Conservation (phyloP, 805 yeast species). For the Lipomyces mesembrius region DNA sequence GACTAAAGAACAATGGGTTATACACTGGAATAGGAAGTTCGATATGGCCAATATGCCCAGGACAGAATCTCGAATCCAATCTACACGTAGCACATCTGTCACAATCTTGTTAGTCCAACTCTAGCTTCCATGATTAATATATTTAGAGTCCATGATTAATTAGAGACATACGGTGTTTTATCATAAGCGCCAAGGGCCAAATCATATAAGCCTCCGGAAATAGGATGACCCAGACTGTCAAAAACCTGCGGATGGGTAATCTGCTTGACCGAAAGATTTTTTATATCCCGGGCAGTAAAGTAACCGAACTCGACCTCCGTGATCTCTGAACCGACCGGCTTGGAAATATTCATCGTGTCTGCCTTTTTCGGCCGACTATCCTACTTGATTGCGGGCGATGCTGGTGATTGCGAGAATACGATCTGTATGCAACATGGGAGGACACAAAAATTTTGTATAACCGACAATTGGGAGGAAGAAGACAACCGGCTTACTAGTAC, state of each 20-base stretch:
- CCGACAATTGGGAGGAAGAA: background rate
- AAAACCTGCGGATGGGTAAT: constrained; percentile 94
- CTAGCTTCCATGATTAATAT: background rate
- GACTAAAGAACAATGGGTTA: constrained; percentile 92
- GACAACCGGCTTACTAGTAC: background rate
- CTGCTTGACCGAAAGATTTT: constrained; percentile 89
- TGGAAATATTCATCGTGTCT: constrained; percentile 83
- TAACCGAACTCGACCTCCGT: constrained; percentile 90
- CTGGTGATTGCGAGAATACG: background rate
- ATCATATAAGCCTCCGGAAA: constrained; percentile 91
- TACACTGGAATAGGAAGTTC: constrained; percentile 95
- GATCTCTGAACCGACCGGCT: constrained; percentile 95
- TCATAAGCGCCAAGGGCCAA: constrained; percentile 90
- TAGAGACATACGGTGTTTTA: constrained; percentile 34
- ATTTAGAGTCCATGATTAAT: too few relatives aligned
- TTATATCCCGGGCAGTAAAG: constrained; percentile 77
- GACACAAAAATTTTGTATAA: background rate
- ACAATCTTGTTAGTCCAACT: constrained; percentile 7
- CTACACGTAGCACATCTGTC: constrained; percentile 88
- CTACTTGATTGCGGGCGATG: background rate
- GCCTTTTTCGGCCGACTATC: background rate
- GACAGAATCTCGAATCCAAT: constrained; percentile 89
- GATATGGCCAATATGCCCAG: constrained; percentile 98
- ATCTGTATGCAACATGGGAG: background rate
- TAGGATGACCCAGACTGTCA: constrained; percentile 95